Evolutionary conservation across 2,329 filamentous ascomycete genomes (phyloP), one percentile per base, ranked within the genome.

Genomic region (Xylariaceae sp.): DNA sequence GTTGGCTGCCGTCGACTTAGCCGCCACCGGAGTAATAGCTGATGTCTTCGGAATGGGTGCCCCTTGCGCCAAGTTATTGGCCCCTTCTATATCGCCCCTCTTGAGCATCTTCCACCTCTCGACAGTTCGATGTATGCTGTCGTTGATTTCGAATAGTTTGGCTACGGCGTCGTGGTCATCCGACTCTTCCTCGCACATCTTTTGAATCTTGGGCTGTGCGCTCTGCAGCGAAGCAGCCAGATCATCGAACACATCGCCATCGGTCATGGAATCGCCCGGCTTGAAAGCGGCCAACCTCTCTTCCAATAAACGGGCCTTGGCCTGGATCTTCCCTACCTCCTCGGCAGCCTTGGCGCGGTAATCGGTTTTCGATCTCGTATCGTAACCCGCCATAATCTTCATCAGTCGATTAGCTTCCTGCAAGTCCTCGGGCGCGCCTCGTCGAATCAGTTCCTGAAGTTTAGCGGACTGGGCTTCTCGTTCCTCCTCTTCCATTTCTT

Each of bases 401-500:
- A 99, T 99, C 51, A 99, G 79, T 64, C 90, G 86, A 69, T 97
- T 99, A 51, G 94, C 94, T 76, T 99, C 94, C 70, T 96, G 92
- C 56, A 99, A 75, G 70, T 99, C 94, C 60, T 95, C 88, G 30
- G 94, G 94, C 3, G 89, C 86, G 52, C 94, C 94, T 62, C 94
- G 81, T 57, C 94, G 86, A 68, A 99, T 97, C 51, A 99, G 78
- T 73, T 99, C 94, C 69, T 99, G 94, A 19, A 99, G 80, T 73
- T 99, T 99, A n/a, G 94, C 94, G 2, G 91, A 96, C 69, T 99
- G 94, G 2, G 92, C 92, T 64, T 92, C 90, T 54, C 83, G 83
- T 70, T 99, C 94, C 72, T 99, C 94, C 66, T 95, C 90, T 68
- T 99, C 94, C 91, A 99, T 97, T 69, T 99, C 94, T 67, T 99